These are phyloP conservation scores for Nidula microcarpa DNA, from an alignment of 768 basidiomycete species.

Conservation along the genomic window DNA sequence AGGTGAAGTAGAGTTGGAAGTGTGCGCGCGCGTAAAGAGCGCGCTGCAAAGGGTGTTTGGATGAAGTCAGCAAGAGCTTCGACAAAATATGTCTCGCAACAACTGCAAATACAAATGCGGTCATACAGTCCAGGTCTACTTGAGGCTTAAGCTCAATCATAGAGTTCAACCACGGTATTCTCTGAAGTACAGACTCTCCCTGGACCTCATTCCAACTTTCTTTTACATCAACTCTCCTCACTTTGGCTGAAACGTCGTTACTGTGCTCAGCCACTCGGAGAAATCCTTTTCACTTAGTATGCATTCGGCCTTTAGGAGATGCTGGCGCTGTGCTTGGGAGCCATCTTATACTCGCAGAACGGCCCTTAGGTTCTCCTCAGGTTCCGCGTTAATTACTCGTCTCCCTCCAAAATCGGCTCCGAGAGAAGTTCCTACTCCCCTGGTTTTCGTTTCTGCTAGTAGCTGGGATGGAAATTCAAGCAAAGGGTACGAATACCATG, in stretches of 20 bases:
- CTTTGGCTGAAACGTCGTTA: too few species aligned
- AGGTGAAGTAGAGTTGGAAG: too few species aligned
- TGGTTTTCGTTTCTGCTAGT: slow-evolving; percentile 49
- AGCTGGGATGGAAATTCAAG: slow-evolving; percentile 37
- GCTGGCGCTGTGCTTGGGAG: not conserved
- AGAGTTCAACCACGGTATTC: too few species aligned
- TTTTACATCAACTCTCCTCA: too few species aligned
- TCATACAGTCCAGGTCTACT: too few species aligned
- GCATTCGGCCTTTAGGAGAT: slow-evolving; percentile 5
- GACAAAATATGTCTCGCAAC: not conserved
- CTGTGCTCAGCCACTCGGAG: not conserved
- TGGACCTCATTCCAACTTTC: too few species aligned
- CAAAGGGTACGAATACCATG: slow-evolving; percentile 23
- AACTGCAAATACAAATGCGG: not conserved
- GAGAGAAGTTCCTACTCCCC: slow-evolving; percentile 47
- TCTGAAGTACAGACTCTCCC: too few species aligned
- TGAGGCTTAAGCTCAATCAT: too few species aligned
- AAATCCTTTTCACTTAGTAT: not conserved
- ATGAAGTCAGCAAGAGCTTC: not conserved
- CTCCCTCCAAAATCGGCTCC: slow-evolving; percentile 36
- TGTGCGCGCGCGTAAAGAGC: too few species aligned
- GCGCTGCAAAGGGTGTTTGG: too few species aligned
- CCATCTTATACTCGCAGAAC: not conserved
- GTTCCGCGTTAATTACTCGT: slow-evolving; percentile 26
- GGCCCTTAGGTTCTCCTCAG: slow-evolving; percentile 9